These are phyloP conservation scores for Globisporangium alternatum DNA, from an alignment of 352 stramenopile genomes.

Conservation along the genomic window DNA sequence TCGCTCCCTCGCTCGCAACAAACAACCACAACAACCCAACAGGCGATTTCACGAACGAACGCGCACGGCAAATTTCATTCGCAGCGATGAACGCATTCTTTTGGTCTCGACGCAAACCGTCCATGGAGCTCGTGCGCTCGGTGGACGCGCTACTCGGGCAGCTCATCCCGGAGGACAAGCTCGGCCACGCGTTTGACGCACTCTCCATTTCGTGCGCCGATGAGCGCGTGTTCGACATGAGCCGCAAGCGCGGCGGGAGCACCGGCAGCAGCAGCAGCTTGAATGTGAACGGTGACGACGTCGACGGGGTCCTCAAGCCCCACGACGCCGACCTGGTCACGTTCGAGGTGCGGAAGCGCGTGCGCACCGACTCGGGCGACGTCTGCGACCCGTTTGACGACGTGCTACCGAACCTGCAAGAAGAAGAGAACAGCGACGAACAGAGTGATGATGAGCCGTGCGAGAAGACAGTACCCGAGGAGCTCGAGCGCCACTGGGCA, in stretches of 20 bases:
- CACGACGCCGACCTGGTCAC: constrained; percentile 4
- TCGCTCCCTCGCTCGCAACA: background rate
- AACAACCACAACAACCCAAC: constrained; percentile 5
- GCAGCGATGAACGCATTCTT: constrained; percentile 73
- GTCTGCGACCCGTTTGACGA: constrained; percentile 18
- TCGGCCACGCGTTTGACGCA: constrained; percentile 47
- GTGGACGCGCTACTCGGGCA: constrained; percentile 59
- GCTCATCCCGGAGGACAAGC: constrained; percentile 57
- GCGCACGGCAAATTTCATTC: constrained; percentile 10
- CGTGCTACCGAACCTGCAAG: constrained; percentile 21
- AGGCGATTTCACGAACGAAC: constrained; percentile 1
- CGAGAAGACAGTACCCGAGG: constrained; percentile 65
- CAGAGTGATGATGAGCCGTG: constrained; percentile 49
- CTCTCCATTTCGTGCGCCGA: constrained; percentile 33
- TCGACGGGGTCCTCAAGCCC: constrained; percentile 2
- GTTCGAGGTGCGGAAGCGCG: constrained; percentile 13
- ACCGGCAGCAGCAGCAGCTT: constrained; percentile 3
- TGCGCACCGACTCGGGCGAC: constrained; percentile 33
- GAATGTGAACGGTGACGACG: constrained; percentile 6
- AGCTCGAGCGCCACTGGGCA: constrained; percentile 70
- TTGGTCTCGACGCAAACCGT: constrained; percentile 68
- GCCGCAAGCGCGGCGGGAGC: constrained; percentile 18
- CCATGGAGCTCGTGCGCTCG: constrained; percentile 68
- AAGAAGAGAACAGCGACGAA: constrained; percentile 54
- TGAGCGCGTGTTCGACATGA: constrained; percentile 26